Base-by-base conservation (phyloP, 345 rosid genomes). In the Bruguiera sexangula region DNA sequence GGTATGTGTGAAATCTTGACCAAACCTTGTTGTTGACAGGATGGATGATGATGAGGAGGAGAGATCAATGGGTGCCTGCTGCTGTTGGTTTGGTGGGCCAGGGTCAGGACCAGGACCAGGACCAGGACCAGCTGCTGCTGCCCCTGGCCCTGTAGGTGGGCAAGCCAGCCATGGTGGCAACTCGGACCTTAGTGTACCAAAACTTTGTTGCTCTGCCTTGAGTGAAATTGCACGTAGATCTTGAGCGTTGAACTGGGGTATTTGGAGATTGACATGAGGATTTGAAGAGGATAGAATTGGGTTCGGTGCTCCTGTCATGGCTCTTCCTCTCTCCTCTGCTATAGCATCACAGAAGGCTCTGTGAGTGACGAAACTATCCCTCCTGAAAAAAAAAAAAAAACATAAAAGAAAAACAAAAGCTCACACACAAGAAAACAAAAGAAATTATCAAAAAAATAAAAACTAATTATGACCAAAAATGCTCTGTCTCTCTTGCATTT, bases 311-410 rank as follows among this genome's bases (percentile, higher is more conserved):
- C 60, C 77, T 46, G 78, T 65, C 2, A 83, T 78, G 10, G 77
- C 64, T 71, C 84, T 77, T 52, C 82, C 76, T 54, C 83, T 80
- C 56, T 83, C 89, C 66, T 90, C 98, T 50, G 96, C 92, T 71
- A 93, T 83, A 48, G 98, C 98, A 69, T 93, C 98, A 80, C 98
- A 93, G 67, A 93, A 93, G 15, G 98, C 98, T 82, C 96, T 89
- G 80, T 93, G 98, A 5, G 96, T 93, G 4, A 93, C 87, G 80
- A 93, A 93, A 68, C 96, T 93, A 72, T 93, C 98, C 79, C 90
- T 89, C 91, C 98, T 93, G 96, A 30, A 32, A 78, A 4, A 4
- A 20, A 26, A 66, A 20, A 18, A 58, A 36, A 36, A 20, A 13
- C 29, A 2, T 27, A 66, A 27, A 48, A 50, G 26, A 8, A 75